Percentiles rank a stretch among this genome's conserved stretches.
These are phyloP conservation scores for Pochonia chlamydosporia DNA, from an alignment of 2,329 filamentous ascomycete genomes.

Conservation along the genomic window DNA sequence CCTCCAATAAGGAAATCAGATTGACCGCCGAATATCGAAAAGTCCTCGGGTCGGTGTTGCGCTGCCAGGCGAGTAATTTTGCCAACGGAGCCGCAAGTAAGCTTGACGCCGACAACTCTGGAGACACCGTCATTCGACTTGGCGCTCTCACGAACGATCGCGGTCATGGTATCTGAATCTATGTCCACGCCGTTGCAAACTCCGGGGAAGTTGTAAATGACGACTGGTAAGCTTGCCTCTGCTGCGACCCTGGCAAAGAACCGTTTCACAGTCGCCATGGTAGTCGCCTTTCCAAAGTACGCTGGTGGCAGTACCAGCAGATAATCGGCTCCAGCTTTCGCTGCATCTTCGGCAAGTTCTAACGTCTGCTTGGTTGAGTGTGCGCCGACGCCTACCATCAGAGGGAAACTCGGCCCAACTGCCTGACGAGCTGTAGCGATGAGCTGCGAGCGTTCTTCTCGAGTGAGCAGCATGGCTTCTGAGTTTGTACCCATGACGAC, in stretches of 20 bases:
- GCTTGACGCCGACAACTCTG: constrained; percentile 65
- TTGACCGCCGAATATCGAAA: constrained; percentile 67
- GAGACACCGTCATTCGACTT: constrained; percentile 19
- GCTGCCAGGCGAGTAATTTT: constrained; percentile 59
- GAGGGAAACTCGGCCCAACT: constrained; percentile 79
- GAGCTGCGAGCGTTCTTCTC: constrained; percentile 52
- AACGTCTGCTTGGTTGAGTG: constrained; percentile 61
- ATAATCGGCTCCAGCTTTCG: constrained; percentile 19
- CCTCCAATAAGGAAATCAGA: constrained; percentile 64
- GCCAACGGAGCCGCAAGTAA: constrained; percentile 69
- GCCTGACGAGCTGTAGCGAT: constrained; percentile 61
- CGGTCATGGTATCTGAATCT: constrained; percentile 56
- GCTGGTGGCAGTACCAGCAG: constrained; percentile 13
- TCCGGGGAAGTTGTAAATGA: constrained; percentile 70
- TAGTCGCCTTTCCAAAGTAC: constrained; percentile 34
- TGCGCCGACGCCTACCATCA: constrained; percentile 66
- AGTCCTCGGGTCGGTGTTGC: constrained; percentile 45
- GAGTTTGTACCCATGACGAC: constrained; percentile 51
- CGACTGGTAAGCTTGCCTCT: constrained; percentile 53
- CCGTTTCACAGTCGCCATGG: constrained; percentile 29
- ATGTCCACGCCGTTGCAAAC: constrained; percentile 63
- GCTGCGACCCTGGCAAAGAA: constrained; percentile 40
- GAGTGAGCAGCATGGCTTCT: constrained; percentile 51
- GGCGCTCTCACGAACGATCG: constrained; percentile 18
- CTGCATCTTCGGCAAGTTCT: constrained; percentile 53